Conservation (phyloP, 768 basidiomycete genomes). For the Tubosaeta sp. region DNA sequence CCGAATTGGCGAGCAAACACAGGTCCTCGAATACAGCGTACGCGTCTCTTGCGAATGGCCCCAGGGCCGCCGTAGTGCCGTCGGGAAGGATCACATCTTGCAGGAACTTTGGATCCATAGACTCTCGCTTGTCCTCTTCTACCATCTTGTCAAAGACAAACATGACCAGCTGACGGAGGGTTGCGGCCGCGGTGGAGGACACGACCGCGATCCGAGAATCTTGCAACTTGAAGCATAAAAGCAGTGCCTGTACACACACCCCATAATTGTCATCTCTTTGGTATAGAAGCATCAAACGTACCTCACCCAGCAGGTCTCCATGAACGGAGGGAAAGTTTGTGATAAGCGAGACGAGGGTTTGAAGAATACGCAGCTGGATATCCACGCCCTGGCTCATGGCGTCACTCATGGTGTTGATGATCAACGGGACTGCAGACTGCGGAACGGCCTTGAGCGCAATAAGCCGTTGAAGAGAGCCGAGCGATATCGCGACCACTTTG, state of each 20-base stretch:
- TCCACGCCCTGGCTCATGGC: conserved; percentile 94
- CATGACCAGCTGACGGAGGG: conserved; percentile 94
- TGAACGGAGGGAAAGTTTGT: conserved; percentile 84
- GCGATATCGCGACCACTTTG: conserved; percentile 89
- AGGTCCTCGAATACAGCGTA: conserved; percentile 90
- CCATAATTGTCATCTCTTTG: background rate
- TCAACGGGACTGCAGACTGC: conserved; percentile 68
- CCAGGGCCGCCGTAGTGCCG: conserved; percentile 56
- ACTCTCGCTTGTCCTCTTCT: conserved; percentile 58
- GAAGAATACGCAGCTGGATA: conserved; percentile 90
- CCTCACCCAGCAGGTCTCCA: conserved; percentile 75
- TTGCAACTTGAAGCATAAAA: conserved; percentile 94
- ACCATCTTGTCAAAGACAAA: conserved; percentile 95
- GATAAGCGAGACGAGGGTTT: conserved; percentile 86
- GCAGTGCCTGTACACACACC: conserved; percentile 56
- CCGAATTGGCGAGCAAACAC: conserved; percentile 80
- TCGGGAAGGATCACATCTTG: conserved; percentile 59
- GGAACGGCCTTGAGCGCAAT: conserved; percentile 85
- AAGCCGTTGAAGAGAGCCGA: conserved; percentile 87
- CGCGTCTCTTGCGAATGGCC: conserved; percentile 77
- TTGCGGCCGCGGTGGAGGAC: conserved; percentile 95
- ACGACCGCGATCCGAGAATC: conserved; percentile 96
- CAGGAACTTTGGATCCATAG: conserved; percentile 10
- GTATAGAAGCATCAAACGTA: conserved; percentile 35
- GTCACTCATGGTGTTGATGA: conserved; percentile 80